These are phyloP conservation scores for Nicotiana tabacum DNA, from an alignment of 257 asterid genomes.

Conservation along the genomic window DNA sequence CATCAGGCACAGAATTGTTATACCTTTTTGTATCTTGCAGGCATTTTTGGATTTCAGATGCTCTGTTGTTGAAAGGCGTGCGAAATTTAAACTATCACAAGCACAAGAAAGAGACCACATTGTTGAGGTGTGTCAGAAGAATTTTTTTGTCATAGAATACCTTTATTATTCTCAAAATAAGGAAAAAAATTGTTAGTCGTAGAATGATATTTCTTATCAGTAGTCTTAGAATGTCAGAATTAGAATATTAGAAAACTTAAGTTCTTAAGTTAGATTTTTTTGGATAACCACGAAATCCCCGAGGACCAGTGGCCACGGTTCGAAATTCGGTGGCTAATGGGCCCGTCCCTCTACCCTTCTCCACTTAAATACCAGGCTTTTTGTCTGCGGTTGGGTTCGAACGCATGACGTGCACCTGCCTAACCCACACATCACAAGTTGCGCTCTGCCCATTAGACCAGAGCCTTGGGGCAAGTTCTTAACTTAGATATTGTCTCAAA, in stretches of 20 bases:
- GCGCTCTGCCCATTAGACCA: too few relatives aligned
- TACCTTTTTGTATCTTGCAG: constrained; percentile 30
- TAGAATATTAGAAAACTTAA: background rate
- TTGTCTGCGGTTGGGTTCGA: too few relatives aligned
- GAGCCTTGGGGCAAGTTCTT: background rate
- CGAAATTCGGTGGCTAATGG: too few relatives aligned
- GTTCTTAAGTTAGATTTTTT: background rate
- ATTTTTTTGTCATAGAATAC: too few relatives aligned
- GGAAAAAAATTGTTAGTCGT: too few relatives aligned
- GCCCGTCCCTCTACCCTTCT: too few relatives aligned
- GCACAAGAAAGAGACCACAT: constrained; percentile 89
- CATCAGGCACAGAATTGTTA: background rate
- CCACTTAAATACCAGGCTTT: too few relatives aligned
- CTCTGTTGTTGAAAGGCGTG: constrained; percentile 90
- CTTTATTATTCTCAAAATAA: too few relatives aligned
- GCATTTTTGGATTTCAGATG: constrained; percentile 92
- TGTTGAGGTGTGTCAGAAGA: constrained; percentile 60
- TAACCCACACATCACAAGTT: too few relatives aligned
- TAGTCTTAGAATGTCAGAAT: background rate
- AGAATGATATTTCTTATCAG: background rate
- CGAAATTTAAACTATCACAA: constrained; percentile 68
- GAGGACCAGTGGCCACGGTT: too few relatives aligned
- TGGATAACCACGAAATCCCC: too few relatives aligned
- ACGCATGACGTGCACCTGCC: too few relatives aligned
- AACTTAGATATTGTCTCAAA: background rate